phyloP scores from a whole-genome alignment of 768 basidiomycete species.

The Phylloporus sp. region DNA sequence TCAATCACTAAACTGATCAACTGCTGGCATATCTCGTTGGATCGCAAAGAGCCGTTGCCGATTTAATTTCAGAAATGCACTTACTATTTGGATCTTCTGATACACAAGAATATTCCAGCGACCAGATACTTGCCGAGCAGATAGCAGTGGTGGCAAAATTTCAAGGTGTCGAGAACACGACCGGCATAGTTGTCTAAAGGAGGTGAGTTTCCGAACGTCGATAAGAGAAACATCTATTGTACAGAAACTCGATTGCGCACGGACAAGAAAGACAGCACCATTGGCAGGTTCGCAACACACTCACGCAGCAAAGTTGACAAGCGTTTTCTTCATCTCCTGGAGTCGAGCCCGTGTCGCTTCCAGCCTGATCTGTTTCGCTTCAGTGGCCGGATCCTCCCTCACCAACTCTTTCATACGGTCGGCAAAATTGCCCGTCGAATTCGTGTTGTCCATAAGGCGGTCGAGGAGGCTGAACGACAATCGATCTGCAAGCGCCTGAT shows the following conservation, averaged over 20 bases:
- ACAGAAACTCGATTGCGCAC: background rate
- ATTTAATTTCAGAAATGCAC: background rate
- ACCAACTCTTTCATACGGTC: slow-evolving; percentile 39
- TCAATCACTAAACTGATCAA: too few relatives aligned
- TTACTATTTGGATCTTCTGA: background rate
- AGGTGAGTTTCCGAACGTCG: too few relatives aligned
- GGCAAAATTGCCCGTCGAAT: slow-evolving; percentile 8
- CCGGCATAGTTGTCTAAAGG: background rate
- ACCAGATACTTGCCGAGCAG: background rate
- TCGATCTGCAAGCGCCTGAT: slow-evolving; percentile 34
- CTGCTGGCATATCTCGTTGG: background rate
- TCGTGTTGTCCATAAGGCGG: slow-evolving; percentile 25
- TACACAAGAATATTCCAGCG: background rate
- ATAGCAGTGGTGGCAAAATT: background rate
- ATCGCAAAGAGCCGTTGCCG: background rate
- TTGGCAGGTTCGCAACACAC: background rate
- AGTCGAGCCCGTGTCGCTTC: slow-evolving; percentile 32
- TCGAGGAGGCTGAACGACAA: slow-evolving; percentile 35
- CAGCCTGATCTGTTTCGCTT: slow-evolving; percentile 33
- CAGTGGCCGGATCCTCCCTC: slow-evolving; percentile 40
- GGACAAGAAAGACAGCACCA: background rate
- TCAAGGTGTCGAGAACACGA: too few relatives aligned
- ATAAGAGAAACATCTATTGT: background rate
- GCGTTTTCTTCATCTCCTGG: slow-evolving; percentile 36
- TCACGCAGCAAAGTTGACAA: slow-evolving; percentile 27